Conservation (phyloP, 2,329 filamentous ascomycete genomes). For the Pseudocercospora musae region DNA sequence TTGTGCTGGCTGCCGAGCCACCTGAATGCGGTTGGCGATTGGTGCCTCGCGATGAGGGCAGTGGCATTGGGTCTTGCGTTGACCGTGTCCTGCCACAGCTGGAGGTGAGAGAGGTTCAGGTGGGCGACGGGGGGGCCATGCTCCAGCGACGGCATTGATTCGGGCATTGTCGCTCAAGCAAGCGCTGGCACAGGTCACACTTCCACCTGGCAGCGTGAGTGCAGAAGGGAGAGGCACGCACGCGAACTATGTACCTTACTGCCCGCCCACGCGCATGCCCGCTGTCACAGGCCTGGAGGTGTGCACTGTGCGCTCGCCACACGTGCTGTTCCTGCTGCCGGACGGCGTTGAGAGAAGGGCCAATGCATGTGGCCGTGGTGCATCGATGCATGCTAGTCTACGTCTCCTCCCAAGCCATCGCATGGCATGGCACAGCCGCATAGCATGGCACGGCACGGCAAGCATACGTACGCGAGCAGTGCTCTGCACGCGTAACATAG, state of each 20-base stretch:
- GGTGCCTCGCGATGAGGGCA: constrained; percentile 33
- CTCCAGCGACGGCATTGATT: constrained; percentile 26
- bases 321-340: constrained; percentile 11
- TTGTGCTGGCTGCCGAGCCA: constrained; percentile 32
- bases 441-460: too few relatives aligned
- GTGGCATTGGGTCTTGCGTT: constrained; percentile 29
- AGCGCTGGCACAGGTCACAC: constrained; percentile 14
- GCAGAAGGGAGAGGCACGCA: constrained; percentile 13
- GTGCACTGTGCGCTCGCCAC: constrained; percentile 11
- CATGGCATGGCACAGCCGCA: too few relatives aligned
- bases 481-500: constrained; percentile 8
- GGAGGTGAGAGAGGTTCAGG: constrained; percentile 30
- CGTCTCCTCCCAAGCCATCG: constrained; percentile 7
- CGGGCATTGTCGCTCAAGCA: constrained; percentile 24
- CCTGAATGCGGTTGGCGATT: constrained; percentile 28
- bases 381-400: constrained; percentile 15
- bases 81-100: constrained; percentile 33
- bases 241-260: constrained; percentile 23
- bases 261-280: constrained; percentile 23
- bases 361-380: too few relatives aligned
- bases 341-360: constrained; percentile 13
- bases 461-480: neutral
- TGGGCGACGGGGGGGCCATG: constrained; percentile 27
- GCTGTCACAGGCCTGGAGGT: constrained; percentile 9
- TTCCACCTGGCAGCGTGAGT: constrained; percentile 19